These are phyloP conservation scores for Colletotrichum tofieldiae DNA, from an alignment of 2,329 filamentous ascomycete genomes.

Conservation along the genomic window DNA sequence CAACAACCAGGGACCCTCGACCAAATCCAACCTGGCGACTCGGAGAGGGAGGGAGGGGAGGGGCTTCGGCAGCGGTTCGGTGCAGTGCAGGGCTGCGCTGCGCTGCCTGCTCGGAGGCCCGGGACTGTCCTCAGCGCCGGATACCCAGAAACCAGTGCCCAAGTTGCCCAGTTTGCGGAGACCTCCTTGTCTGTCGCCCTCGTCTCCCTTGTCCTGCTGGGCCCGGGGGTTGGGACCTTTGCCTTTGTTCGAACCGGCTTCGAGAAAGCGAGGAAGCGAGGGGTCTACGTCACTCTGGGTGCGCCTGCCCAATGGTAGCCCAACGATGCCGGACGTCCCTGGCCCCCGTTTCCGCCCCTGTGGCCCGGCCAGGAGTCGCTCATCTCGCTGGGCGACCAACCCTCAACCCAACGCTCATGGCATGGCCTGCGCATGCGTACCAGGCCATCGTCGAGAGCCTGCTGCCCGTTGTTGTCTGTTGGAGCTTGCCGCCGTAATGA, in stretches of 20 bases:
- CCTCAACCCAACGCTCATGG: neutral
- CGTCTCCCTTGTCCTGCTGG: conserved; percentile 14
- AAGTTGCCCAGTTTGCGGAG: conserved; percentile 35
- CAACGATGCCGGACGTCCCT: conserved; percentile 8
- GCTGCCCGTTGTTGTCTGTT: neutral
- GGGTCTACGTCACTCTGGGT: conserved; percentile 30
- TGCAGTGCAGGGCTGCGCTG: conserved; percentile 14
- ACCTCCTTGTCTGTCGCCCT: neutral
- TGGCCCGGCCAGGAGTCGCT: conserved; percentile 2
- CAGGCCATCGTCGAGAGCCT: neutral
- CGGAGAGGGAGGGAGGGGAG: conserved; percentile 14
- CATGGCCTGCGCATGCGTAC: neutral
- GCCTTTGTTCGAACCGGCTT: conserved; percentile 35
- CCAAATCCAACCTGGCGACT: neutral
- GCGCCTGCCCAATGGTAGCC: conserved; percentile 24
- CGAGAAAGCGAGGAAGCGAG: conserved; percentile 20
- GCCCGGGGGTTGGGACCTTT: conserved; percentile 3
- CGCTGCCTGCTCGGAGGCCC: conserved; percentile 21
- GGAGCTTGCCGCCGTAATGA: neutral
- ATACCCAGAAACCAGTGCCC: conserved; percentile 40
- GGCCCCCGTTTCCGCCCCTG: conserved; percentile 24
- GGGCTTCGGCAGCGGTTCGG: conserved; percentile 34
- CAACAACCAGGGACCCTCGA: conserved; percentile 22
- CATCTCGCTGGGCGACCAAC: neutral
- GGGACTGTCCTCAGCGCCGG: conserved; percentile 30